These are phyloP conservation scores for Fabrea salina DNA, from an alignment of 169 alveolate genomes.

Conservation along the genomic window DNA sequence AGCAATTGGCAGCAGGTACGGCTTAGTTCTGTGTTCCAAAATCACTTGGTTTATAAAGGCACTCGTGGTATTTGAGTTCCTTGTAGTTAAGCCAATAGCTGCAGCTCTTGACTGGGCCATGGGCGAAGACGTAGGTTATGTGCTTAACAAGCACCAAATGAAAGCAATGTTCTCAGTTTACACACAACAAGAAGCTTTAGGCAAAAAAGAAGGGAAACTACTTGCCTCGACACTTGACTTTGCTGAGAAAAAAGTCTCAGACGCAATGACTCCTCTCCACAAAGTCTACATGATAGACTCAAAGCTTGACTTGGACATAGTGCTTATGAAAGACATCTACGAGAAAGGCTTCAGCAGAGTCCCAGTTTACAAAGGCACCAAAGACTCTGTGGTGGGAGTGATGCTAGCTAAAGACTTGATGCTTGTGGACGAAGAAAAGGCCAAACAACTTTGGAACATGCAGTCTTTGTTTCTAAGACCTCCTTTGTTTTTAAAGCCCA, in stretches of 20 bases:
- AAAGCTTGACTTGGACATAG: conserved; percentile 48
- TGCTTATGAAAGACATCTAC: conserved; percentile 52
- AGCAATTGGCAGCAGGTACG: conserved; percentile 58
- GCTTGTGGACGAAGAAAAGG: conserved; percentile 44
- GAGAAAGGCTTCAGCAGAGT: conserved; percentile 81
- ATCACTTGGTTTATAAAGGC: conserved; percentile 36
- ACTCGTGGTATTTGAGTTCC: conserved; percentile 48
- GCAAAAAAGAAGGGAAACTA: conserved; percentile 65
- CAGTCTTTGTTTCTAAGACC: conserved; percentile 21
- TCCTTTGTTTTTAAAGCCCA: conserved; percentile 17
- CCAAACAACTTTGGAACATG: conserved; percentile 14
- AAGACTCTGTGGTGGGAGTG: conserved; percentile 63
- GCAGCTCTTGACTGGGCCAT: conserved; percentile 60
- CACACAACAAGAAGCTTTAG: conserved; percentile 53
- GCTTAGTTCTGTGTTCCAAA: conserved; percentile 46
- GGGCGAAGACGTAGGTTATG: conserved; percentile 63
- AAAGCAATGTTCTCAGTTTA: conserved; percentile 50
- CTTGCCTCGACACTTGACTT: conserved; percentile 77
- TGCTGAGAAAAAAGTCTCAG: conserved; percentile 56
- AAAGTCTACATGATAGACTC: conserved; percentile 67
- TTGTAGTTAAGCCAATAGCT: conserved; percentile 62
- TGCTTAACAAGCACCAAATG: conserved; percentile 58
- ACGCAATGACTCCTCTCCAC: conserved; percentile 65
- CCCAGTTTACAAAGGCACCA: conserved; percentile 71
- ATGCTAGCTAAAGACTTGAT: conserved; percentile 61